phyloP scores from a whole-genome alignment of 176 grass and related monocot genomes.

The Rhynchospora tenuis region DNA sequence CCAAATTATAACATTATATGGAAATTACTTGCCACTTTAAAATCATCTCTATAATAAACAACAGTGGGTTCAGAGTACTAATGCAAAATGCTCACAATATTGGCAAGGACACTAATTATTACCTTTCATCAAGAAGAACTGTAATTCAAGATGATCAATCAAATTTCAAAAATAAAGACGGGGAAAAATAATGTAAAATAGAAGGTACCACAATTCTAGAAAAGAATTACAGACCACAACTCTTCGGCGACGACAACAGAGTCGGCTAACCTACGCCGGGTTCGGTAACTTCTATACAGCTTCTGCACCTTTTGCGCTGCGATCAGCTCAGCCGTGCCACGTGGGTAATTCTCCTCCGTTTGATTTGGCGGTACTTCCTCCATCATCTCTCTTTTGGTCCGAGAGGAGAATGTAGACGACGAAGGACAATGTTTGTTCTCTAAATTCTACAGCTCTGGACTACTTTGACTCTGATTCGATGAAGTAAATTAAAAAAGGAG shows the following conservation, averaged over 20 bases:
- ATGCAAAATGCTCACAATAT: no score
- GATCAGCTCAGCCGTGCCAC: neutral
- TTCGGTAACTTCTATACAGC: constrained; percentile 15
- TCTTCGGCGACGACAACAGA: constrained; percentile 7
- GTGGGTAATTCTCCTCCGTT: neutral
- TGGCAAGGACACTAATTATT: no score
- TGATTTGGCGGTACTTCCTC: neutral
- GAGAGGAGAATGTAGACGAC: neutral
- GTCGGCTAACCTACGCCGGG: constrained; percentile 15
- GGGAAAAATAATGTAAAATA: neutral
- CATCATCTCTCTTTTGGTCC: no score
- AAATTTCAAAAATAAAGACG: neutral
- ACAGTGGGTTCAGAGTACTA: neutral
- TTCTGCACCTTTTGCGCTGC: constrained; percentile 9
- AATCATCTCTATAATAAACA: neutral
- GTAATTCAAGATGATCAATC: neutral
- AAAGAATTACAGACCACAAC: constrained; percentile 5
- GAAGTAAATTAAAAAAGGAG: no score
- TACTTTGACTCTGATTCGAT: no score
- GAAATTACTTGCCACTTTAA: neutral
- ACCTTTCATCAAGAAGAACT: neutral
- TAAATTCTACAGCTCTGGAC: neutral
- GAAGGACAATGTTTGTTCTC: neutral
- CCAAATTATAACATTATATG: neutral
- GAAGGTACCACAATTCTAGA: neutral